Evolutionary conservation across 768 basidiomycete species (phyloP).

Genomic region (Pisolithus microcarpus): DNA sequence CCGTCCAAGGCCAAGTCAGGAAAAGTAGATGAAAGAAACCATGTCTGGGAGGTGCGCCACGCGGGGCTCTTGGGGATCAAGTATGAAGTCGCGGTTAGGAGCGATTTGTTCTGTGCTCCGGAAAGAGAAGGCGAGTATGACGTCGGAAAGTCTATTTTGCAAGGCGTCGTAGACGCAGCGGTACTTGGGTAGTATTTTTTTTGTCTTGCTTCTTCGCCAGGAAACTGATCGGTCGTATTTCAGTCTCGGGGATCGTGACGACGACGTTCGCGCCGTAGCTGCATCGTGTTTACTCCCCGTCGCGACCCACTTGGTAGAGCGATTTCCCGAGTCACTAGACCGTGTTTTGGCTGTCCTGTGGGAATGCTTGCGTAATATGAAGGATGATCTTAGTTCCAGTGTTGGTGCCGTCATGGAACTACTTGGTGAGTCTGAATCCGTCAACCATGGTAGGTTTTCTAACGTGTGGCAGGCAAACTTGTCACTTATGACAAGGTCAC

Average conservation of each 20-base stretch:
- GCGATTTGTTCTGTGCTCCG: constrained; percentile 57
- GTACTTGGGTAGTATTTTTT: constrained; percentile 62
- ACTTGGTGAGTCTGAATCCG: constrained; percentile 49
- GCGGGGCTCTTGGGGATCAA: constrained; percentile 96
- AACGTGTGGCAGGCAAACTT: constrained; percentile 55
- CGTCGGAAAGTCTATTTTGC: constrained; percentile 52
- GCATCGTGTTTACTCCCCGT: constrained; percentile 89
- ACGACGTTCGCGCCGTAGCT: constrained; percentile 94
- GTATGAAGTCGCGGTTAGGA: constrained; percentile 93
- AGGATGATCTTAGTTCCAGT: constrained; percentile 94
- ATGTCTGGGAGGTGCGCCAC: constrained; percentile 96
- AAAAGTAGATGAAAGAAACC: constrained; percentile 36
- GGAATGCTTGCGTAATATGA: constrained; percentile 86
- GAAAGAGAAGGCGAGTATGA: constrained; percentile 30
- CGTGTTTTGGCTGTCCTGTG: constrained; percentile 80
- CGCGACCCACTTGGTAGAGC: constrained; percentile 70
- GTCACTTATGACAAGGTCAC: constrained; percentile 77
- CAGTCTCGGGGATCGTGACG: constrained; percentile 85
- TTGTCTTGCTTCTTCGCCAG: neutral
- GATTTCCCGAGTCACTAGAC: constrained; percentile 64
- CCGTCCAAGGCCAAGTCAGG: constrained; percentile 28
- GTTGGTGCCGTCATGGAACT: constrained; percentile 97
- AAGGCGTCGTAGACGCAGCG: constrained; percentile 83
- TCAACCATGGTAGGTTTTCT: constrained; percentile 1
- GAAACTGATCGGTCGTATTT: constrained; percentile 7